phyloP scores from a whole-genome alignment of 169 alveolate genomes.

The Eimeria praecox region DNA sequence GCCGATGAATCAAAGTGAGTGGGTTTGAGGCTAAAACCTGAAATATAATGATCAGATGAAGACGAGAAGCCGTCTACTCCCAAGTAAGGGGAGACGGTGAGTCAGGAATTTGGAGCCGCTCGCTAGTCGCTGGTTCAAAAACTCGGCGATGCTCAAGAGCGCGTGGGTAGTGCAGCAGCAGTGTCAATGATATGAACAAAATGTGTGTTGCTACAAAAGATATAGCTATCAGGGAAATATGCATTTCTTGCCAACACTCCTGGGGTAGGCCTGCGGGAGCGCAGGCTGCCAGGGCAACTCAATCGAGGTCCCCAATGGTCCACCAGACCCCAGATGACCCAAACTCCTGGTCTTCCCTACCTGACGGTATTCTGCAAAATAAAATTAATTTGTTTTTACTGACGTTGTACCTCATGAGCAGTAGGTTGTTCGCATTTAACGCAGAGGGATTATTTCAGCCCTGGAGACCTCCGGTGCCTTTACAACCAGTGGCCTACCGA shows the following conservation, averaged over 20 bases:
- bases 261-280: background rate
- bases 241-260: background rate
- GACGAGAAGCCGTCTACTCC: background rate
- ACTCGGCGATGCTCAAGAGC: background rate
- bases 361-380: background rate
- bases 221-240: background rate
- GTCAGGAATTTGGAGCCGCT: slow-evolving; percentile 42
- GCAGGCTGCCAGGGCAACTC: slow-evolving; percentile 40
- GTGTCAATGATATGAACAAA: background rate
- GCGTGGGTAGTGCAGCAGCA: slow-evolving; percentile 29
- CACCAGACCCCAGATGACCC: slow-evolving; percentile 32
- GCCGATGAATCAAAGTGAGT: background rate
- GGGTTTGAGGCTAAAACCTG: background rate
- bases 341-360: background rate
- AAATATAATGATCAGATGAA: background rate
- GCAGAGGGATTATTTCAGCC: background rate
- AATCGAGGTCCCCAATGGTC: slow-evolving; percentile 57
- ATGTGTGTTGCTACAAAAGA: background rate
- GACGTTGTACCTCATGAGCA: background rate
- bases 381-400: background rate
- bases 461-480: background rate
- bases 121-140: slow-evolving; percentile 65
- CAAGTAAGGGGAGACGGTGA: slow-evolving; percentile 17
- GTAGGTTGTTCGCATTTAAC: background rate
- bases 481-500: background rate